These are phyloP conservation scores for Paracorniculantispora psalliotae DNA, from an alignment of 2,329 filamentous ascomycete species.

Conservation along the genomic window DNA sequence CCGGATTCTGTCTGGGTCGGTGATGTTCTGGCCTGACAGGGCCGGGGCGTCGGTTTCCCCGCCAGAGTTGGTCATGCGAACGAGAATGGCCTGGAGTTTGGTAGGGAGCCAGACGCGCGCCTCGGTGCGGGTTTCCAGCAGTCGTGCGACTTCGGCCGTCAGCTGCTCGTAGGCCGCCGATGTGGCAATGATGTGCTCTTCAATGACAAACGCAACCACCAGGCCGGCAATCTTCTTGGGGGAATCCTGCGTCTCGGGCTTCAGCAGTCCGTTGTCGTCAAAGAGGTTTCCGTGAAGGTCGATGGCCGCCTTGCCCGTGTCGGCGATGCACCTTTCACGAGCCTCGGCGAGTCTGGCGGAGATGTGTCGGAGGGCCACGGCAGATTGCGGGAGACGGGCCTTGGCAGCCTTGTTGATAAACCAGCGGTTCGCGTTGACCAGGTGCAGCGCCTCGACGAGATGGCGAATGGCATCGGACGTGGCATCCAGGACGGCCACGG, in stretches of 20 bases:
- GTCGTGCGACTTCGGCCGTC: conserved; percentile 30
- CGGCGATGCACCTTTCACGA: conserved; percentile 21
- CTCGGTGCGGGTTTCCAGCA: conserved; percentile 31
- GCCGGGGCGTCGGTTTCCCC: conserved; percentile 18
- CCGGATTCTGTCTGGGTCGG: conserved; percentile 20
- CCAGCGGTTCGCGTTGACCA: conserved; percentile 30
- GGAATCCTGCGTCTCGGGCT: conserved; percentile 19
- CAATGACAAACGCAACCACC: conserved; percentile 42
- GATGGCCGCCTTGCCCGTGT: conserved; percentile 37
- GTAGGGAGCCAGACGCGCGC: conserved; percentile 39
- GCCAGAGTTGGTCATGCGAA: conserved; percentile 31
- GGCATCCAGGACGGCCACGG: conserved; percentile 21
- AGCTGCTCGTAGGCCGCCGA: conserved; percentile 27
- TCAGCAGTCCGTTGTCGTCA: conserved; percentile 35
- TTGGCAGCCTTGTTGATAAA: conserved; percentile 19
- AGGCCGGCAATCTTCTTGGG: conserved; percentile 33
- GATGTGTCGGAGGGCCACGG: conserved; percentile 18
- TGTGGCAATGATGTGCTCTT: conserved; percentile 35
- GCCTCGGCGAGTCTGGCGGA: conserved; percentile 24
- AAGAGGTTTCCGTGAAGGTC: conserved; percentile 36
- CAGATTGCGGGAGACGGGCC: conserved; percentile 20
- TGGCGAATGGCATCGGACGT: conserved; percentile 12
- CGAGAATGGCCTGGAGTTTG: conserved; percentile 33
- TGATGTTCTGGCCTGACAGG: conserved; percentile 15
- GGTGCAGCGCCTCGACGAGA: conserved; percentile 19